These are phyloP conservation scores for Aegilops speltoides DNA, from an alignment of 176 grass and related monocot genomes.

Conservation along the genomic window DNA sequence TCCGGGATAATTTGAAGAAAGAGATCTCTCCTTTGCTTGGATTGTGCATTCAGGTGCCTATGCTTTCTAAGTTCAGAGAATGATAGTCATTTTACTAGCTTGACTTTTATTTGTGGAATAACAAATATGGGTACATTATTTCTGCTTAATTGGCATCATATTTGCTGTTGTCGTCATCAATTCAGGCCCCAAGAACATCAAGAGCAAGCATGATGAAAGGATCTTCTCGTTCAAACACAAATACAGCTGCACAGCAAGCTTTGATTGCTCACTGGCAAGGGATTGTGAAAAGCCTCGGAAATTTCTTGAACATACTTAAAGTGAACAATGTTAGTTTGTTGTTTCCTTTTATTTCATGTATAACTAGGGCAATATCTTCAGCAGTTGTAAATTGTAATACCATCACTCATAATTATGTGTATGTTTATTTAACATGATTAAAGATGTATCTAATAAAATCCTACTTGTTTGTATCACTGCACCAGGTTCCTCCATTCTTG, in stretches of 20 bases:
- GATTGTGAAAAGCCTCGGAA: constrained; percentile 89
- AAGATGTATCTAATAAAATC: not conserved
- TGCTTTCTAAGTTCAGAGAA: constrained; percentile 26
- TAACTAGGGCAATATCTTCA: not conserved
- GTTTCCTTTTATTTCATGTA: constrained; percentile 14
- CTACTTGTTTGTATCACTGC: not conserved
- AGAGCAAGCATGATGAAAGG: constrained; percentile 98
- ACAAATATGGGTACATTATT: constrained; percentile 15
- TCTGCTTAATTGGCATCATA: constrained; percentile 11
- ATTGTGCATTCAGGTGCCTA: constrained; percentile 89
- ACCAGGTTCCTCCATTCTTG: constrained; percentile 98
- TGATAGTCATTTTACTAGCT: constrained; percentile 8
- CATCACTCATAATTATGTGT: constrained; percentile 7
- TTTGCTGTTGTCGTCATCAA: constrained; percentile 1
- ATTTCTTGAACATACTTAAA: constrained; percentile 88
- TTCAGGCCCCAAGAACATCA: constrained; percentile 91
- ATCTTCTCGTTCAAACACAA: constrained; percentile 73
- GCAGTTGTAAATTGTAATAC: not conserved
- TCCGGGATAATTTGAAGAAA: constrained; percentile 99
- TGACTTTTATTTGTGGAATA: constrained; percentile 21
- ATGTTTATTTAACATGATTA: constrained; percentile 15
- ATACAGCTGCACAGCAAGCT: constrained; percentile 71
- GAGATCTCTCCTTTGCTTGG: constrained; percentile 94
- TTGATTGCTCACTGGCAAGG: constrained; percentile 99
- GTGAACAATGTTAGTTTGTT: constrained; percentile 80